phyloP scores from a whole-genome alignment of 2,329 filamentous ascomycete species.

The Pestalotiopsis sp. region DNA sequence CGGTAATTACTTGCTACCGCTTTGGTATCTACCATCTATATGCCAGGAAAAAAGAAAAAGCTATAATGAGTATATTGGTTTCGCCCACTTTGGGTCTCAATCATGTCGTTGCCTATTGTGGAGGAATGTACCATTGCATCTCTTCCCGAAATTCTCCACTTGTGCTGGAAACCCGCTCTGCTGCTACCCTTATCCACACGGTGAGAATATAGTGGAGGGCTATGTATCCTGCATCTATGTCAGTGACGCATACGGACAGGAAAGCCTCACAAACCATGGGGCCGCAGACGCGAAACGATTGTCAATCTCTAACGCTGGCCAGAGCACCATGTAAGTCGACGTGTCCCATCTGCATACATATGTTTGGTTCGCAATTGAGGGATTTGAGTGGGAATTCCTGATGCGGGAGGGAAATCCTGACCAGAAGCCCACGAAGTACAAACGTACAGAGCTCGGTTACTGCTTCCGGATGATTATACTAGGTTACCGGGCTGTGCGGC shows the following conservation, averaged over 20 bases:
- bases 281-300: background rate
- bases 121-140: background rate
- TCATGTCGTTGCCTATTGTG: background rate
- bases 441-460: background rate
- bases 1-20: too few species aligned
- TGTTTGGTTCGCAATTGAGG: background rate
- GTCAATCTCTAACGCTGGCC: background rate
- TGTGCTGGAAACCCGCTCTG: background rate
- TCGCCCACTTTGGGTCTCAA: background rate
- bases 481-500: background rate
- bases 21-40: too few species aligned
- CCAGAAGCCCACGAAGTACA: background rate
- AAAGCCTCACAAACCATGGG: background rate
- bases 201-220: background rate
- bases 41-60: background rate
- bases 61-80: background rate
- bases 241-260: background rate
- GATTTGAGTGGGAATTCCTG: background rate
- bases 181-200: background rate
- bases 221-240: background rate
- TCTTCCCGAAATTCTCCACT: background rate
- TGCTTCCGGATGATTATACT: background rate
- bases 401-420: background rate
- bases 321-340: background rate
- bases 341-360: background rate